Percentiles rank a stretch among this genome's conserved stretches.
phyloP scores from a whole-genome alignment of 192 early-diverging fungal species.

The Umbelopsis vinacea region DNA sequence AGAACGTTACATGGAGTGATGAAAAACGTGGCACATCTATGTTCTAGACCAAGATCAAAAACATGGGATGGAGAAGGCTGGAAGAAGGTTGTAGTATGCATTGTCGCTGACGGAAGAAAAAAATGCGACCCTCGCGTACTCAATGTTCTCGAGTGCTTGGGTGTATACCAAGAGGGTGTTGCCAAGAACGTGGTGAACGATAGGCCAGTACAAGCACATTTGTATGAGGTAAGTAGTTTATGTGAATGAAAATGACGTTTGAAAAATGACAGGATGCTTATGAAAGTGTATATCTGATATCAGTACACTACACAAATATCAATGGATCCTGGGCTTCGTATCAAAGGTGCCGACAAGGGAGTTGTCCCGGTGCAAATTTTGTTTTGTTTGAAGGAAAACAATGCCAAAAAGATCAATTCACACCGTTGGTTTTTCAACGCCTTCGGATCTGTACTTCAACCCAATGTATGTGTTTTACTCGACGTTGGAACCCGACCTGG shows the following conservation, averaged over 20 bases:
- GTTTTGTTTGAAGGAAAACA: slow-evolving; percentile 94
- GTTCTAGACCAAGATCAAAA: slow-evolving; percentile 68
- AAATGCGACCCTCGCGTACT: slow-evolving; percentile 77
- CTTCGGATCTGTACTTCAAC: slow-evolving; percentile 77
- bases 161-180: slow-evolving; percentile 75
- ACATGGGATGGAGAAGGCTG: slow-evolving; percentile 86
- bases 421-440: slow-evolving; percentile 99
- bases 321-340: slow-evolving; percentile 66
- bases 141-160: slow-evolving; percentile 82
- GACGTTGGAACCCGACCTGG: slow-evolving; percentile 94
- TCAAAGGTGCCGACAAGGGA: slow-evolving; percentile 68
- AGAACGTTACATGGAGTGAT: slow-evolving; percentile 88
- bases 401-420: slow-evolving; percentile 93
- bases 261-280: too few relatives aligned
- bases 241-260: neutral
- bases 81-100: slow-evolving; percentile 90
- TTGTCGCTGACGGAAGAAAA: slow-evolving; percentile 88
- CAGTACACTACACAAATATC: slow-evolving; percentile 81
- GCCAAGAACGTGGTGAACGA: slow-evolving; percentile 71
- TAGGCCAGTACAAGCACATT: slow-evolving; percentile 74
- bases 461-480: slow-evolving; percentile 89
- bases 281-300: too few relatives aligned
- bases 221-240: slow-evolving; percentile 66
- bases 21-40: slow-evolving; percentile 94
- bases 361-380: slow-evolving; percentile 88